phyloP scores from a whole-genome alignment of 768 basidiomycete genomes.

The Boletus insuetus region DNA sequence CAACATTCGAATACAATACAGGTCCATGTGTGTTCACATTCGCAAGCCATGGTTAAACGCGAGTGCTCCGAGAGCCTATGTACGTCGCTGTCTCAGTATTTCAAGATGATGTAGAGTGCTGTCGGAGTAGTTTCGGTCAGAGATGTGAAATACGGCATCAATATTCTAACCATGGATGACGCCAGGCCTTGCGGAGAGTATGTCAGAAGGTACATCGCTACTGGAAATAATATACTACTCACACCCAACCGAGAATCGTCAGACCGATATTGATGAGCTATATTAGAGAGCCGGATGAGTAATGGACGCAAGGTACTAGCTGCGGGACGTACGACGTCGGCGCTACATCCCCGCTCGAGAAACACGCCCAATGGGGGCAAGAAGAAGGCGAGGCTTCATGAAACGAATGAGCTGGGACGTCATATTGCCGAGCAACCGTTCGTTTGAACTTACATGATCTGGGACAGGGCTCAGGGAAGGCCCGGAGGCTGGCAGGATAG shows the following conservation, averaged over 20 bases:
- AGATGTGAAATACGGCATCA: neutral
- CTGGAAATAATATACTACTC: conserved; percentile 30
- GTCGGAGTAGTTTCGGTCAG: conserved; percentile 14
- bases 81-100: conserved; percentile 44
- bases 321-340: conserved; percentile 59
- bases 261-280: conserved; percentile 72
- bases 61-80: neutral
- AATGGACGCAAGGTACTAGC: neutral
- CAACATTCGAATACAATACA: conserved; percentile 3
- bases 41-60: neutral
- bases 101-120: conserved; percentile 82
- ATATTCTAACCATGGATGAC: conserved; percentile 59
- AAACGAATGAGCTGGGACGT: conserved; percentile 13
- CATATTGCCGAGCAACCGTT: neutral
- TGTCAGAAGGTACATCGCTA: conserved; percentile 5
- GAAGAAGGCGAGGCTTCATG: conserved; percentile 58
- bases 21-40: neutral
- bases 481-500: neutral
- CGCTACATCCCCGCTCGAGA: conserved; percentile 79
- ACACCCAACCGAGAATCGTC: conserved; percentile 80
- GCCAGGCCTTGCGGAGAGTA: conserved; percentile 53
- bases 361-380: conserved; percentile 86
- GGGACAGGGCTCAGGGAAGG: neutral
- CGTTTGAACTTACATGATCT: conserved; percentile 44
- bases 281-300: conserved; percentile 14